Base-by-base conservation (phyloP, 73 alveolate genomes). In the Stentor coeruleus region DNA sequence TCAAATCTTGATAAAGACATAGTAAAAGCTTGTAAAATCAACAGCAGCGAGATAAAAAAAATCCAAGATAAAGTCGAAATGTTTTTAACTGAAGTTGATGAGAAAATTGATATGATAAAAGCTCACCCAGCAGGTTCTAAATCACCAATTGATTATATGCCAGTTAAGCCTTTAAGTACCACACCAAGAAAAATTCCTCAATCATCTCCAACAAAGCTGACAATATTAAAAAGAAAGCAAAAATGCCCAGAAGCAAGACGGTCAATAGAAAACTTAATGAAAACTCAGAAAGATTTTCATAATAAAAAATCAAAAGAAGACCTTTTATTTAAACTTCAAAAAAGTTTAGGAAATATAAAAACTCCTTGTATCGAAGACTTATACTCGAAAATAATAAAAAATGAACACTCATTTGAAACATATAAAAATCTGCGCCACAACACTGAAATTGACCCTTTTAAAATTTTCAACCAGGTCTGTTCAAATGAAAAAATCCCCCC, bases 1-100 rank as follows among this genome's bases (percentile, higher is more conserved):
- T 49, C 66, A 11, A 49, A 20, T 11, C 20, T 49, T 49, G 66
- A 49, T 11, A 49, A 49, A 49, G 66, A 49, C 66, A 11, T 49
- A 49, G 20, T 49, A 6, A 49, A 49, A 49, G 66, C 66, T 20
- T 49, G 66, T 49, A 6, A 20, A 49, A 20, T 11, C 6, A 49
- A 6, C 66, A 49, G 20, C 66, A 11, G 28, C 6, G 66, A 49
- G 20, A 49, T 49, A 6, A 49, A 6, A 49, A 49, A 49, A 49
- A 49, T 49, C 66, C 28, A 66, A 66, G 33, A 31, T 1, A 66
- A 66, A 66, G 37, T 33, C 0, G 79, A 66, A 28, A 28, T 66
- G n/a, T 66, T 66, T 2, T 15, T 66, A 33, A 66, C 79, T 33
- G 79, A 66, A 66, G 15, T 66, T 66, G 79, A 66, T 11, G 79